Base-by-base conservation (phyloP, 768 basidiomycete genomes). In the Boletus subparvulus region DNA sequence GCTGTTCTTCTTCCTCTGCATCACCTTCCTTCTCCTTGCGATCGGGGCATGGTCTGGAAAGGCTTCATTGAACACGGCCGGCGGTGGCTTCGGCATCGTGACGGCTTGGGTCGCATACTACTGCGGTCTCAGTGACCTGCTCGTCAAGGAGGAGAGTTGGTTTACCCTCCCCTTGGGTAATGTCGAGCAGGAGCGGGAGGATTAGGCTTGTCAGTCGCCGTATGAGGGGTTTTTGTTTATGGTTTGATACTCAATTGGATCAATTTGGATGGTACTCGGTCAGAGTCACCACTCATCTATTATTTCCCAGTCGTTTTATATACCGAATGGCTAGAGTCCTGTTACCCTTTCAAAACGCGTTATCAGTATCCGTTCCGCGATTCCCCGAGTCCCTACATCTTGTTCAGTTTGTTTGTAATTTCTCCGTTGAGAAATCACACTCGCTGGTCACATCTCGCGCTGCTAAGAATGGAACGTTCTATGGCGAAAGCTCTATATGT, bases 11-110 rank as follows among this genome's bases (percentile, higher is more conserved):
- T 82, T 74, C 77, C 77, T 87, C 21, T 74, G 72, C 30, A 55
- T 81, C 48, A 85, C 85, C 7, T 87, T 82, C 73, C 41, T 78
- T 41, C 55, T 83, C 16, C 74, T 83, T 41, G 74, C 73, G 6
- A 59, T 71, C 12, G 77, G 79, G 61, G 63, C 69, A 62, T 78
- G 75, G 68, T 63, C 68, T 7, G 65, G 58, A 30, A 61, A 59
- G 0, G 58, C 33, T 3, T 30, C 36, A 0, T 5, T 75, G 10
- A 51, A 19, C 51, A 78, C 73, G 69, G 76, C 76, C 2, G 80
- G 78, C 30, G 80, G 80, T n/a, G 73, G n/a, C 1, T 48, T 77
- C 5, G 80, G 80, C 35, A 71, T 82, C 32, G 8, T 78, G 11
- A 80, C 81, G 12, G 81, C 80, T 3, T 61, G 71, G 56, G 63